phyloP scores from a whole-genome alignment of 768 basidiomycete genomes.

The Xerocomus spinulosus region DNA sequence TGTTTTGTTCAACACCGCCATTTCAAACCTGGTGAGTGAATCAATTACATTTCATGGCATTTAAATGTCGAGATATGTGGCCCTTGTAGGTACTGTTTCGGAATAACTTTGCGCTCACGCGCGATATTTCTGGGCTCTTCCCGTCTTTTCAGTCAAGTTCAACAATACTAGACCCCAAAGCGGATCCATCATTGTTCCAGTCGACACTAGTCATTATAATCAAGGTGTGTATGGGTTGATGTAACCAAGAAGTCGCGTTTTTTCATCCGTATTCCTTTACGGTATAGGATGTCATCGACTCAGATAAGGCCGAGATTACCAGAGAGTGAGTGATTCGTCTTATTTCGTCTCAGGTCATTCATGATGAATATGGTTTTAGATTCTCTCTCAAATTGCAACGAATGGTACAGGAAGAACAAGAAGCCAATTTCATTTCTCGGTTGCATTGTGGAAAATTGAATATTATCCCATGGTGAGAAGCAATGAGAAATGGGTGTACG shows the following conservation, averaged over 20 bases:
- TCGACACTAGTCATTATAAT: slow-evolving; percentile 59
- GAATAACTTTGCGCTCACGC: slow-evolving; percentile 59
- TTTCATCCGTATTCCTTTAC: too few species aligned
- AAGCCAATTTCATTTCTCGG: slow-evolving; percentile 56
- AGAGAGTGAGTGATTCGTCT: slow-evolving; percentile 41
- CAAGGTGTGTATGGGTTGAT: slow-evolving; percentile 43
- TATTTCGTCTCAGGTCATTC: not conserved
- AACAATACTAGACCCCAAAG: slow-evolving; percentile 51
- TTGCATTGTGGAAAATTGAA: slow-evolving; percentile 51
- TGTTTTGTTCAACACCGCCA: slow-evolving; percentile 61
- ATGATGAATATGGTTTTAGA: slow-evolving; percentile 32
- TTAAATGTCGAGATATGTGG: not conserved
- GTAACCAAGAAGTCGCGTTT: too few species aligned
- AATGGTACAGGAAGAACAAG: slow-evolving; percentile 59
- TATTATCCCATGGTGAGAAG: slow-evolving; percentile 52
- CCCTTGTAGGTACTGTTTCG: slow-evolving; percentile 52
- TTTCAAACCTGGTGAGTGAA: slow-evolving; percentile 55
- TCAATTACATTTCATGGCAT: too few species aligned
- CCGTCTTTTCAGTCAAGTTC: slow-evolving; percentile 57
- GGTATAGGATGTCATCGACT: slow-evolving; percentile 56
- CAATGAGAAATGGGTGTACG: not conserved
- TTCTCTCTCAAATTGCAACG: slow-evolving; percentile 54
- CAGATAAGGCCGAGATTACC: slow-evolving; percentile 54
- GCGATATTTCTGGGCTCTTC: slow-evolving; percentile 57
- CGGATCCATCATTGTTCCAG: slow-evolving; percentile 55